phyloP scores from a whole-genome alignment of 306 rosid species.

The Dalbergia oliveri region DNA sequence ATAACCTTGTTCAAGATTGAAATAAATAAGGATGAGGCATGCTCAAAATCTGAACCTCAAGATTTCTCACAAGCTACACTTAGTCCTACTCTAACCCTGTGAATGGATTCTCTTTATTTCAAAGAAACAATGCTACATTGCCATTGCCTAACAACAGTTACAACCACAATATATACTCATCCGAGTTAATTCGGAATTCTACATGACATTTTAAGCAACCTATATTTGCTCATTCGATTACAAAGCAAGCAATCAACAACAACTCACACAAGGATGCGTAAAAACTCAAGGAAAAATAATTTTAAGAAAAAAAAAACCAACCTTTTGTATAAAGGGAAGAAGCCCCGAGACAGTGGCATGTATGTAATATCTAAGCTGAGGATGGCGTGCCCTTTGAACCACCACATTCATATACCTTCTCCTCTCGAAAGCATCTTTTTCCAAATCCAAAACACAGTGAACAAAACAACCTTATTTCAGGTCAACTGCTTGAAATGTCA shows the following conservation, averaged over 20 bases:
- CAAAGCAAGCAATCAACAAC: constrained; percentile 33
- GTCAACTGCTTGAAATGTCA: no score
- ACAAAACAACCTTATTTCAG: not conserved
- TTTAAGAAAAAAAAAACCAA: constrained; percentile 42
- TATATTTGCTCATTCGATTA: constrained; percentile 35
- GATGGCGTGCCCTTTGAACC: constrained; percentile 84
- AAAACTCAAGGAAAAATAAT: not conserved
- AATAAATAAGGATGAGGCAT: not conserved
- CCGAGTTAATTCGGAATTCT: not conserved
- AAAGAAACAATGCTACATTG: constrained; percentile 11
- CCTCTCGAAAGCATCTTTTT: constrained; percentile 89
- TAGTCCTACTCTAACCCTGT: constrained; percentile 13
- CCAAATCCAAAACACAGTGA: constrained; percentile 21
- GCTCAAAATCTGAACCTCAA: not conserved
- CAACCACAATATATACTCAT: not conserved
- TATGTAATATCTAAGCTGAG: constrained; percentile 84
- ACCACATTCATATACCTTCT: constrained; percentile 87
- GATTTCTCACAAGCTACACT: not conserved
- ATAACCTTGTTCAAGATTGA: not conserved
- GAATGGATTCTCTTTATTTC: not conserved
- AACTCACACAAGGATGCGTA: constrained; percentile 5
- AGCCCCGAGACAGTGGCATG: constrained; percentile 78
- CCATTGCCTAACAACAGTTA: constrained; percentile 24
- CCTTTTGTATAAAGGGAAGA: constrained; percentile 81
- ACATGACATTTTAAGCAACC: constrained; percentile 21